Percentiles rank a stretch among this genome's conserved stretches.
These are phyloP conservation scores for Eruca vesicaria DNA, from an alignment of 441 rosid genomes.

Conservation along the genomic window DNA sequence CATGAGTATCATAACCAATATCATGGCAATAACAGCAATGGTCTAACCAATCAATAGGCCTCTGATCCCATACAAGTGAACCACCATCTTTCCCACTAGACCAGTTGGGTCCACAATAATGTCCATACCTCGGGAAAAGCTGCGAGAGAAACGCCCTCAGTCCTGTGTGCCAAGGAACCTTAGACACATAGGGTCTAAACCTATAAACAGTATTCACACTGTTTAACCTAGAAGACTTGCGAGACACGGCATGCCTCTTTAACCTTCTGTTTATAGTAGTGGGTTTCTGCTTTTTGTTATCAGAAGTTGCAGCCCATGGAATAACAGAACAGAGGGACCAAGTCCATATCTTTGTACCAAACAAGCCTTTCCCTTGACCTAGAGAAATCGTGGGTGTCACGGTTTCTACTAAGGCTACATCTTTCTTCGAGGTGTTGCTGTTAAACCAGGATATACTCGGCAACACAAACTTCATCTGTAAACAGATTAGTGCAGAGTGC, in stretches of 20 bases:
- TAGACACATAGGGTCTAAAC: constrained; percentile 87
- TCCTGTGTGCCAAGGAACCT: constrained; percentile 98
- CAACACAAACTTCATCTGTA: constrained; percentile 46
- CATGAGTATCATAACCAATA: constrained; percentile 89
- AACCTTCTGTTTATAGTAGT: constrained; percentile 62
- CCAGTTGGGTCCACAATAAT: constrained; percentile 99
- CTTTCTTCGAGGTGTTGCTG: constrained; percentile 30
- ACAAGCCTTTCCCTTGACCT: constrained; percentile 35
- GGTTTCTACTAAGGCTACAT: constrained; percentile 37
- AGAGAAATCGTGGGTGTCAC: constrained; percentile 34
- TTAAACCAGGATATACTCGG: constrained; percentile 44
- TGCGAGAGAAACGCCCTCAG: constrained; percentile 84
- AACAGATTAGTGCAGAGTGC: constrained; percentile 1
- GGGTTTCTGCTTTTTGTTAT: constrained; percentile 39
- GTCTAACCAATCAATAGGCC: constrained; percentile 96
- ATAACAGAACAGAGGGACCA: constrained; percentile 60
- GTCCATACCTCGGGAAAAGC: constrained; percentile 88
- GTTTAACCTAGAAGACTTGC: constrained; percentile 17
- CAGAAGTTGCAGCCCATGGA: constrained; percentile 44
- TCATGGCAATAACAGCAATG: constrained; percentile 97
- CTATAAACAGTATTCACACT: constrained; percentile 42
- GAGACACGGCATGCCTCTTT: constrained; percentile 47
- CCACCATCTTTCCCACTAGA: constrained; percentile 93
- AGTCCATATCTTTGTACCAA: constrained; percentile 53
- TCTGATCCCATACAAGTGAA: constrained; percentile 82